Evolutionary conservation across 305 asterid genomes (phyloP), one percentile per base, ranked within the genome.

Genomic region (Salvia sclarea): DNA sequence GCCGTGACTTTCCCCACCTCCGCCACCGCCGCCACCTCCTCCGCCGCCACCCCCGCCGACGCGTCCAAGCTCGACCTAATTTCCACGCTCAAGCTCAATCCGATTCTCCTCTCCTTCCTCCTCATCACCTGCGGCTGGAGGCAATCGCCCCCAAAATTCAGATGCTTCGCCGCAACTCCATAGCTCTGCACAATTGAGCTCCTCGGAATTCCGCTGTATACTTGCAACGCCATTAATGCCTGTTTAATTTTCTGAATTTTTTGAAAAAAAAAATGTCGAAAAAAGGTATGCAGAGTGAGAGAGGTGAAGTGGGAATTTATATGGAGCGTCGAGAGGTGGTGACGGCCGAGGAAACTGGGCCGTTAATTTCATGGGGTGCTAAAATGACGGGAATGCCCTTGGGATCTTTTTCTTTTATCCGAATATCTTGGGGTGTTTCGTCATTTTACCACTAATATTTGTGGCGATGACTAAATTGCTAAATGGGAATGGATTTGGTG

Each of bases 1-100:
- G 87, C 98, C 10, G 98, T 90, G 43, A 93, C 98, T 66, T 75
- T 76, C 5, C 98, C 97, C 50, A 83, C 83, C 64, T 58, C 75
- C 48, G 78, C 83, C 35, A 73, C 82, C 18, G 75, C 78, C 59
- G 12, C 58, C 14, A 11, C 40, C 40, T 1, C 54, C n/a, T n/a
- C n/a, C 10, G 31, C 33, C 33, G 40, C 17, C 43, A 79, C 76
- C 18, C 83, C 69, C 21, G 75, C 78, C 1, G 80, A 71, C 8
- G 86, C 83, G 33, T 90, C 92, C 83, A 77, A 69, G 81, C 88
- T 81, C n/a, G 84, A 43, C 70, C 80, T 85, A 14, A 79, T 80
- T 63, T 75, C 81, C 21, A 78, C 49, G 33, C 75, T 67, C 79
- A 66, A 41, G 33, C 75, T 67, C 79, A 66, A 47, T 64, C 79